Evolutionary conservation across 1,284 basidiomycete genomes (phyloP).

Genomic region (Malassezia arunalokei): DNA sequence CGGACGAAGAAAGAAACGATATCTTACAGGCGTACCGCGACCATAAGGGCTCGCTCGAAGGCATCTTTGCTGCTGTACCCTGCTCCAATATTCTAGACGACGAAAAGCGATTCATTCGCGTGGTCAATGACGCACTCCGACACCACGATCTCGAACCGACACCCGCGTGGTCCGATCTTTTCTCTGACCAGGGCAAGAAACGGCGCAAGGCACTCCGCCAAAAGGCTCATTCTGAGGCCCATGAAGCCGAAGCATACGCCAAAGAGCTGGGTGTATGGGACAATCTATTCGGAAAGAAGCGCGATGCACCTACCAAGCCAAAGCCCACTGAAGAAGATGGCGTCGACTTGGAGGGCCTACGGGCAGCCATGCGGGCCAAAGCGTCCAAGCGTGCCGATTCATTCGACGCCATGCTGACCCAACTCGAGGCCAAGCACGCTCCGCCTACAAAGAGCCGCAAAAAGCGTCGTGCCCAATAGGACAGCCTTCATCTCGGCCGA

Average conservation of each 20-base stretch:
- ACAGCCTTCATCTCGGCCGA: neutral
- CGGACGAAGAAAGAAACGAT: slow-evolving; percentile 37
- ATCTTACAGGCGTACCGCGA: slow-evolving; percentile 32
- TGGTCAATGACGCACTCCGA: slow-evolving; percentile 29
- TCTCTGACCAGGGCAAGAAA: slow-evolving; percentile 19
- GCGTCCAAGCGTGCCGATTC: slow-evolving; percentile 20
- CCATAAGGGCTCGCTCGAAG: slow-evolving; percentile 23
- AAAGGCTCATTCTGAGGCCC: slow-evolving; percentile 28
- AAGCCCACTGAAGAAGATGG: slow-evolving; percentile 18
- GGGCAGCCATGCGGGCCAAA: slow-evolving; percentile 27
- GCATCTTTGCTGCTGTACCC: slow-evolving; percentile 37
- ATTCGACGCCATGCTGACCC: slow-evolving; percentile 35
- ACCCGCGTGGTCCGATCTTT: slow-evolving; percentile 16
- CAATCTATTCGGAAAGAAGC: slow-evolving; percentile 28
- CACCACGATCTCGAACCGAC: slow-evolving; percentile 22
- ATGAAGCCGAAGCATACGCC: slow-evolving; percentile 33
- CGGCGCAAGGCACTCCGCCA: slow-evolving; percentile 21
- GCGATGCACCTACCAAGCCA: neutral
- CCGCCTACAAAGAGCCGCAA: neutral
- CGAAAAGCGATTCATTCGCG: slow-evolving; percentile 25
- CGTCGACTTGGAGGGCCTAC: slow-evolving; percentile 20
- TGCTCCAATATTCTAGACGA: slow-evolving; percentile 35
- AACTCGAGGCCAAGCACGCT: slow-evolving; percentile 27
- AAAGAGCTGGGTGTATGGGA: slow-evolving; percentile 44
- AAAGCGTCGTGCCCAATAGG: slow-evolving; percentile 8